phyloP scores from a whole-genome alignment of 1,139 yeast species.

The Geotrichum fermentans region DNA sequence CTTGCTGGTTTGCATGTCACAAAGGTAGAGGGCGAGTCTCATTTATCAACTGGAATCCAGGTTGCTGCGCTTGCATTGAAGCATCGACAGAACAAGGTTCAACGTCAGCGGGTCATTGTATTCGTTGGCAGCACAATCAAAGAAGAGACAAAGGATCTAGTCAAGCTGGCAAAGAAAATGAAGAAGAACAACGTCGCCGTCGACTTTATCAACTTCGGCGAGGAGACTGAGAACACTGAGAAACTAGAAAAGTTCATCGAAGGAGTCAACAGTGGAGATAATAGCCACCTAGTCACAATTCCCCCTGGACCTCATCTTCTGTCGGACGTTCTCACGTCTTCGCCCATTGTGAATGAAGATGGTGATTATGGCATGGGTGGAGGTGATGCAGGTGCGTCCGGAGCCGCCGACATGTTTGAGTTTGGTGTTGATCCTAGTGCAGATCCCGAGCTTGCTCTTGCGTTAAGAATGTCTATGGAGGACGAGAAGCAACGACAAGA shows the following conservation, averaged over 20 bases:
- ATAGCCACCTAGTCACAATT: conserved; percentile 76
- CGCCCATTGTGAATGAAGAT: conserved; percentile 63
- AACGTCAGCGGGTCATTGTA: conserved; percentile 81
- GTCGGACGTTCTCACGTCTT: conserved; percentile 66
- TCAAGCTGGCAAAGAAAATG: conserved; percentile 83
- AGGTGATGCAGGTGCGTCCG: conserved; percentile 42
- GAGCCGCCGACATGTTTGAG: conserved; percentile 49
- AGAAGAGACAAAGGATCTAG: conserved; percentile 68
- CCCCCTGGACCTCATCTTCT: conserved; percentile 83
- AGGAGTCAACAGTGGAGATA: conserved; percentile 71
- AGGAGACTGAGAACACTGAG: conserved; percentile 69
- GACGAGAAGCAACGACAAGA: conserved; percentile 79
- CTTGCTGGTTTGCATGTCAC: conserved; percentile 85
- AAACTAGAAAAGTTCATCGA: conserved; percentile 77
- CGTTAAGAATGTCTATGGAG: conserved; percentile 76
- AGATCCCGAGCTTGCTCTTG: conserved; percentile 97
- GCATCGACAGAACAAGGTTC: conserved; percentile 92
- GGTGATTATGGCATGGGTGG: conserved; percentile 44
- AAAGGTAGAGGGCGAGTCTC: conserved; percentile 62
- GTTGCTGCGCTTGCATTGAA: conserved; percentile 96
- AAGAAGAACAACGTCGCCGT: conserved; percentile 90
- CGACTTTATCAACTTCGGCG: conserved; percentile 90
- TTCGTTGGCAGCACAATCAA: conserved; percentile 85
- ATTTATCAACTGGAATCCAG: conserved; percentile 80
- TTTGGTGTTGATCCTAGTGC: conserved; percentile 79